Percentiles rank a stretch among this genome's conserved stretches.
These are phyloP conservation scores for Kwoniella bestiolae DNA, from an alignment of 768 basidiomycete species.

Conservation along the genomic window DNA sequence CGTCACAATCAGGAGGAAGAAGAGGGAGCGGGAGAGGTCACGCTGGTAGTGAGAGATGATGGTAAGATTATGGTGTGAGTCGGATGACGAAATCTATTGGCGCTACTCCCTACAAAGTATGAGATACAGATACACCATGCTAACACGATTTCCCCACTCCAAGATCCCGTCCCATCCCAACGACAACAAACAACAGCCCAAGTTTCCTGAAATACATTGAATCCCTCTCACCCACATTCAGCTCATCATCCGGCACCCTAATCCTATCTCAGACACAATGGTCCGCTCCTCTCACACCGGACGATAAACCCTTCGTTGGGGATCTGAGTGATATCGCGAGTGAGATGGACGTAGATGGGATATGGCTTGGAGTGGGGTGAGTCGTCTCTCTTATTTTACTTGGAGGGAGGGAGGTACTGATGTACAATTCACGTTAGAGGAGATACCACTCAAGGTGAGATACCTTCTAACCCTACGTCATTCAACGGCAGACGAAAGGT, in stretches of 20 bases:
- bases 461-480: conserved; percentile 16
- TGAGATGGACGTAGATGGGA: conserved; percentile 62
- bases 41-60: conserved; percentile 1
- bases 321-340: conserved; percentile 57
- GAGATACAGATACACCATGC: background rate
- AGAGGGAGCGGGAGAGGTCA: background rate
- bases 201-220: background rate
- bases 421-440: conserved; percentile 1
- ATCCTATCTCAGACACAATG: conserved; percentile 67
- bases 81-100: background rate
- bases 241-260: conserved; percentile 60
- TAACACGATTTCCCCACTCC: conserved; percentile 56
- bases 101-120: no score
- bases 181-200: background rate
- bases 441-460: conserved; percentile 24
- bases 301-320: conserved; percentile 72
- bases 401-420: background rate
- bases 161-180: background rate
- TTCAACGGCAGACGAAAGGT: no score
- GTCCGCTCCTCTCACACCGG: conserved; percentile 66
- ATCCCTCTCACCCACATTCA: conserved; percentile 37
- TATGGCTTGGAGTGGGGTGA: conserved; percentile 68
- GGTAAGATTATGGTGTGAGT: conserved; percentile 6
- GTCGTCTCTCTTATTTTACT: conserved; percentile 8
- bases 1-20: background rate